A percentile compares a stretch with the other conserved stretches of the same genome.
phyloP scores from a whole-genome alignment of 768 basidiomycete genomes.

The Lyophyllum atratum region DNA sequence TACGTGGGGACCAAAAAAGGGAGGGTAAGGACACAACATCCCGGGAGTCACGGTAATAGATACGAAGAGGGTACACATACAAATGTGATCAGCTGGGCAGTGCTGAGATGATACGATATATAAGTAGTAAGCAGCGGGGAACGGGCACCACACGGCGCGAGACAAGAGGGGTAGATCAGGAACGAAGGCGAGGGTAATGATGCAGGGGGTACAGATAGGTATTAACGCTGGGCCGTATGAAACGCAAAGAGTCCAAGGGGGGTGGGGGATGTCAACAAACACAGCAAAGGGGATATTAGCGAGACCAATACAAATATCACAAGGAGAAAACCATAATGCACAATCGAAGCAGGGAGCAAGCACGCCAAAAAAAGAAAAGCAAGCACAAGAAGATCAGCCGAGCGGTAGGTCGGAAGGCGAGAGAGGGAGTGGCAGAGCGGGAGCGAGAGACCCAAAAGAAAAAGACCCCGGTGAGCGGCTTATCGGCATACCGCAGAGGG shows the following conservation, averaged over 20 bases:
- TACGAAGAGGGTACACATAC: slow-evolving; percentile 1
- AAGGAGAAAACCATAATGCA: background rate
- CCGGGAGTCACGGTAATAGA: background rate
- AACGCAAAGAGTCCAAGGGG: background rate
- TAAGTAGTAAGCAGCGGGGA: background rate
- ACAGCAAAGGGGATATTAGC: slow-evolving; percentile 4
- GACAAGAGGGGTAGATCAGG: background rate
- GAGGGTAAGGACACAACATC: no score
- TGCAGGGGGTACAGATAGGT: background rate
- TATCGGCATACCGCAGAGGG: no score
- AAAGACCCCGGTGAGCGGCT: no score
- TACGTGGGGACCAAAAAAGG: background rate
- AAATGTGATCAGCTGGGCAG: slow-evolving; percentile 5
- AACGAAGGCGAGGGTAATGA: background rate
- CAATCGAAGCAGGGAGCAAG: background rate
- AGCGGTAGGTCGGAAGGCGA: background rate
- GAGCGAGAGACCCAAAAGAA: background rate
- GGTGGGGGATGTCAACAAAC: background rate
- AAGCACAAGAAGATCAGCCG: background rate
- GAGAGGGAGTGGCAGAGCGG: background rate
- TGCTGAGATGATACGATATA: background rate
- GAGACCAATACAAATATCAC: slow-evolving; percentile 1
- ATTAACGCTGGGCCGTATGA: background rate
- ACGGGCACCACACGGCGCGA: background rate
- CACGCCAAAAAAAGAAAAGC: background rate